phyloP scores from a whole-genome alignment of 1,139 yeast genomes.

The Suhomyces bribrorum region DNA sequence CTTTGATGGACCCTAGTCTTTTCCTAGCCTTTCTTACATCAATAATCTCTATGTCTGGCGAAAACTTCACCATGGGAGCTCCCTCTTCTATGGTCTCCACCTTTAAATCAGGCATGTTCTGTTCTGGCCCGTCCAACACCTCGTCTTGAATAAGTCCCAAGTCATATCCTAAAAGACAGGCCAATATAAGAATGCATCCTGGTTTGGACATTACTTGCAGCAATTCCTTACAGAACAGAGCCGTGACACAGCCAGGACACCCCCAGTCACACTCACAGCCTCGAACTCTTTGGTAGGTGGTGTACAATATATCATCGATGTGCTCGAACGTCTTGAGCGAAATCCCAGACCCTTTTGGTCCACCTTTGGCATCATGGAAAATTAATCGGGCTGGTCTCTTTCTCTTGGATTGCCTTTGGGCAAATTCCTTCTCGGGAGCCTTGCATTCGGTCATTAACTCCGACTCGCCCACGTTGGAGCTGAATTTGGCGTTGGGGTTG shows the following conservation, averaged over 20 bases:
- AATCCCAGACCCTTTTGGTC: constrained; percentile 75
- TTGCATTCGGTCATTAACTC: constrained; percentile 92
- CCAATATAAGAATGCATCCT: constrained; percentile 76
- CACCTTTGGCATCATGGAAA: constrained; percentile 82
- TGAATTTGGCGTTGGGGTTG: constrained; percentile 50
- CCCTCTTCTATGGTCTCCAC: constrained; percentile 69
- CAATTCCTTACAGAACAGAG: constrained; percentile 75
- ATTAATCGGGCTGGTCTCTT: constrained; percentile 83
- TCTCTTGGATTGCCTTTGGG: constrained; percentile 64
- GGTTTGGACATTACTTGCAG: constrained; percentile 83
- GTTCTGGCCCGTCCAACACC: constrained; percentile 81
- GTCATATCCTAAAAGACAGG: constrained; percentile 49
- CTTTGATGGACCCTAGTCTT: constrained; percentile 11
- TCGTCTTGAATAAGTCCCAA: constrained; percentile 34
- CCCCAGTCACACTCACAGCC: constrained; percentile 83
- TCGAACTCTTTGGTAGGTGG: constrained; percentile 59
- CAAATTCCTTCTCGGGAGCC: constrained; percentile 94
- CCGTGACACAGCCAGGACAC: constrained; percentile 85
- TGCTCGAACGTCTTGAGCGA: constrained; percentile 78
- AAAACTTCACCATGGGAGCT: constrained; percentile 51
- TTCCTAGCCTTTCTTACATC: constrained; percentile 36
- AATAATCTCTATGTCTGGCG: constrained; percentile 59
- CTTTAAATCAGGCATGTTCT: constrained; percentile 65
- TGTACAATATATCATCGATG: constrained; percentile 61
- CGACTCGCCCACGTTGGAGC: constrained; percentile 47